These are phyloP conservation scores for Aspergillus pseudoterreus DNA, from an alignment of 2,329 filamentous ascomycete species.

Conservation along the genomic window DNA sequence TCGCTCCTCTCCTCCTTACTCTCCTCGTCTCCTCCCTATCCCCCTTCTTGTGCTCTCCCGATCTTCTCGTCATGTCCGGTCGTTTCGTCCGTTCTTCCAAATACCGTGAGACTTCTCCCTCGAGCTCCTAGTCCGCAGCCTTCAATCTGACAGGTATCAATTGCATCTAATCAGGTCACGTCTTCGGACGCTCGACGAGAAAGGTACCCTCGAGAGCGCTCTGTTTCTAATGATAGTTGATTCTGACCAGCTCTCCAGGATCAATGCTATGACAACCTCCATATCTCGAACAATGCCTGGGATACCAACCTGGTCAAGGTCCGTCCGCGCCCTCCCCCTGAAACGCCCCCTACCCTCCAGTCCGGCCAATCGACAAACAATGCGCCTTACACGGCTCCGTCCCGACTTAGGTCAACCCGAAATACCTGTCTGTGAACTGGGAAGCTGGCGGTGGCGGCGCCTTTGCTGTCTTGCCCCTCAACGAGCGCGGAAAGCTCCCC, in stretches of 20 bases:
- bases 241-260: conserved; percentile 52
- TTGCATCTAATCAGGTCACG: conserved; percentile 66
- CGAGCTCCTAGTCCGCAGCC: conserved; percentile 10
- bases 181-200: conserved; percentile 92
- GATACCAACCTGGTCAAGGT: conserved; percentile 98
- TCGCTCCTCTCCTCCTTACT: background rate
- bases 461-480: conserved; percentile 89
- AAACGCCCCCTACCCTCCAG: conserved; percentile 10
- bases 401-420: conserved; percentile 73
- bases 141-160: conserved; percentile 27
- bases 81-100: conserved; percentile 72
- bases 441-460: conserved; percentile 92
- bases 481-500: conserved; percentile 84
- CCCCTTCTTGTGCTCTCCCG: conserved; percentile 10
- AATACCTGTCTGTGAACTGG: conserved; percentile 98
- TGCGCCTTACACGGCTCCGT: conserved; percentile 9
- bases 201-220: conserved; percentile 53
- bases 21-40: conserved; percentile 10
- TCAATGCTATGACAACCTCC: conserved; percentile 96
- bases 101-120: conserved; percentile 55
- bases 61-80: conserved; percentile 55
- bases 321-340: conserved; percentile 29
- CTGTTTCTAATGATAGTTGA: background rate
- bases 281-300: conserved; percentile 98
- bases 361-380: conserved; percentile 10